Evolutionary conservation across 2,329 filamentous ascomycete species (phyloP).

Genomic region (Fusarium guadeloupense): DNA sequence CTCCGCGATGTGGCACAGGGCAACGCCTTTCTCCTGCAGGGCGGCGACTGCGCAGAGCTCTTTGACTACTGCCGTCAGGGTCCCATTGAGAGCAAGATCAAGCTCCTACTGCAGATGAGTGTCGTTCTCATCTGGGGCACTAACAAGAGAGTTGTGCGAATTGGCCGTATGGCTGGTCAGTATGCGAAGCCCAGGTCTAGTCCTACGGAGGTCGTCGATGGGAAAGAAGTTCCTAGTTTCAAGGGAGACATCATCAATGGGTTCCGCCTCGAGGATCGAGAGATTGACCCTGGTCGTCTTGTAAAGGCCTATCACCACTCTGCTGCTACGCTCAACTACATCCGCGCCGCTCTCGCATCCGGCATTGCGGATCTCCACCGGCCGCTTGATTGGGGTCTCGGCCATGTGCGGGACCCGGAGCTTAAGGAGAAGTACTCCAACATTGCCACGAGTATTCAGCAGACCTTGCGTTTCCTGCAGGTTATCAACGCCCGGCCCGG

Average conservation of each 20-base stretch:
- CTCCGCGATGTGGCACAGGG: constrained; percentile 88
- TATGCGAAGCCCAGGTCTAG: constrained; percentile 96
- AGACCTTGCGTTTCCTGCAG: constrained; percentile 92
- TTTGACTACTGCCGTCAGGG: constrained; percentile 94
- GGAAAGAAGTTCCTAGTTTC: constrained; percentile 86
- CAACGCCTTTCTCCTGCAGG: constrained; percentile 92
- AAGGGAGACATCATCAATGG: constrained; percentile 96
- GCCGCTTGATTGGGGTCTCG: constrained; percentile 93
- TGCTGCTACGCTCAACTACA: constrained; percentile 92
- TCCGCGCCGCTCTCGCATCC: constrained; percentile 82
- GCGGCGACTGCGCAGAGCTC: constrained; percentile 95
- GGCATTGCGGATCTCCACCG: constrained; percentile 94
- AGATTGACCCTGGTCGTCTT: constrained; percentile 83
- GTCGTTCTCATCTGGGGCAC: constrained; percentile 92
- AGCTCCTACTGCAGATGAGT: constrained; percentile 96
- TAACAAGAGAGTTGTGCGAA: constrained; percentile 84
- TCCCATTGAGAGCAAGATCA: constrained; percentile 95
- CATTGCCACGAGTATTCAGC: constrained; percentile 87
- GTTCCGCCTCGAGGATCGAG: constrained; percentile 77
- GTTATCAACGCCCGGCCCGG: constrained; percentile 89
- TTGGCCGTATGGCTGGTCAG: constrained; percentile 96
- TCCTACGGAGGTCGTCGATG: constrained; percentile 83
- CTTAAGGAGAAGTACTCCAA: constrained; percentile 86
- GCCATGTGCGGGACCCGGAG: constrained; percentile 84
- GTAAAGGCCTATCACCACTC: constrained; percentile 96